These are phyloP conservation scores for Xerocomellus chrysenteron DNA, from an alignment of 768 basidiomycete genomes.

Conservation along the genomic window DNA sequence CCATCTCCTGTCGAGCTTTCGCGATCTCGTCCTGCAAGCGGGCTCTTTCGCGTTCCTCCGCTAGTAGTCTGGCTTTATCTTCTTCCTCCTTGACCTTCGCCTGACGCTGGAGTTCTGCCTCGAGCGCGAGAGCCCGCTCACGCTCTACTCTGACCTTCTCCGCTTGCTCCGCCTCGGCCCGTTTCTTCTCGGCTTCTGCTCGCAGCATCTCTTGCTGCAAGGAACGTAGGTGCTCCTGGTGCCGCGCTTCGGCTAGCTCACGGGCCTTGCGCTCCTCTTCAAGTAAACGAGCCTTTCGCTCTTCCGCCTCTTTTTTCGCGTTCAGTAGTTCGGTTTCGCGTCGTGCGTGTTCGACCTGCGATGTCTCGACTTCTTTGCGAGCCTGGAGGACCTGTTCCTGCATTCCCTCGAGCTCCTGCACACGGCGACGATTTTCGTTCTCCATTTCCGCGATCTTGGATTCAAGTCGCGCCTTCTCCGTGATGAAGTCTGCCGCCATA, in stretches of 20 bases:
- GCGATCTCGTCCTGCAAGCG: conserved; percentile 31
- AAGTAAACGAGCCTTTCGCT: conserved; percentile 26
- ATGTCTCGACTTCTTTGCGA: conserved; percentile 28
- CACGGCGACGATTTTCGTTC: conserved; percentile 16
- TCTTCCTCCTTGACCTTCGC: conserved; percentile 25
- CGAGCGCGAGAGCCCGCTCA: conserved; percentile 31
- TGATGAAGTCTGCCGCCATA: conserved; percentile 39
- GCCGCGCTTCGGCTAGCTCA: conserved; percentile 26
- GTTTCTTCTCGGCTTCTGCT: conserved; percentile 25
- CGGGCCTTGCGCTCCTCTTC: conserved; percentile 33
- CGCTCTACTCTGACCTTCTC: conserved; percentile 27
- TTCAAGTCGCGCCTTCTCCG: conserved; percentile 37
- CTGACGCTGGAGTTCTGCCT: conserved; percentile 30
- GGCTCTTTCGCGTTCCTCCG: conserved; percentile 30
- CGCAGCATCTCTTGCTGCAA: conserved; percentile 28
- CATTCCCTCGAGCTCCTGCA: conserved; percentile 22
- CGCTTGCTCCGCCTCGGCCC: conserved; percentile 21
- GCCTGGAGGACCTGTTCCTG: conserved; percentile 30
- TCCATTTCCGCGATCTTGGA: conserved; percentile 30
- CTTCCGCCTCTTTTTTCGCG: conserved; percentile 27
- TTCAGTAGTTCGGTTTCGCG: conserved; percentile 29
- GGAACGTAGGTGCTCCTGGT: conserved; percentile 30
- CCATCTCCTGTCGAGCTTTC: conserved; percentile 27
- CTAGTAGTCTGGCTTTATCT: conserved; percentile 19
- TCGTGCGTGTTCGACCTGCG: conserved; percentile 28